Conservation (phyloP, 352 stramenopile genomes). For the Phytopythium oedochilum region DNA sequence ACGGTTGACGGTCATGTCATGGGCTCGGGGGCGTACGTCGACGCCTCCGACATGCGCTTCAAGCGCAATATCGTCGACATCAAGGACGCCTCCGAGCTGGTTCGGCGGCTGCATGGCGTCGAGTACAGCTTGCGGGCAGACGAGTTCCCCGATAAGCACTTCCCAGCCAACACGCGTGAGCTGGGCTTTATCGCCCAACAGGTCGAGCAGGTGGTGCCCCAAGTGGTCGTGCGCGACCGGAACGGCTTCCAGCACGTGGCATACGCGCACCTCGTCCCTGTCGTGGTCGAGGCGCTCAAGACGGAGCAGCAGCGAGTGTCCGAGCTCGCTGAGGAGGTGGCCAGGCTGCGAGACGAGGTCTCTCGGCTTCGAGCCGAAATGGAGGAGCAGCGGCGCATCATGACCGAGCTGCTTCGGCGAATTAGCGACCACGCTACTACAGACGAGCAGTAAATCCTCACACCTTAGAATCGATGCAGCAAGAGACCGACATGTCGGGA, state of each 20-base stretch:
- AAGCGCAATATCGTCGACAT: conserved; percentile 67
- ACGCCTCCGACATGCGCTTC: conserved; percentile 88
- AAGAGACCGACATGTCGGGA: no score
- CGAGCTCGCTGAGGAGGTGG: neutral
- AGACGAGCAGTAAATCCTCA: neutral
- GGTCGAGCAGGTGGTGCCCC: conserved; percentile 69
- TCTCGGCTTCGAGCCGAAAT: neutral
- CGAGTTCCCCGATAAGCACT: conserved; percentile 40
- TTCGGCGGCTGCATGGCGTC: conserved; percentile 59
- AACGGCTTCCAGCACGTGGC: conserved; percentile 87
- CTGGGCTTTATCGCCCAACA: conserved; percentile 89
- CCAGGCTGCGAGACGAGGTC: neutral
- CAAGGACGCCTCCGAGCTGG: conserved; percentile 32
- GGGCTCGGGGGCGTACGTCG: conserved; percentile 87
- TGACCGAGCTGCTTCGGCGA: neutral
- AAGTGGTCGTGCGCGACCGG: conserved; percentile 66
- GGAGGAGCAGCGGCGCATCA: neutral
- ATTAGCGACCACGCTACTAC: no score
- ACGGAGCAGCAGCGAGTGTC: conserved; percentile 15
- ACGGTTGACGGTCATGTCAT: conserved; percentile 88
- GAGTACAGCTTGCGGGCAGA: conserved; percentile 47
- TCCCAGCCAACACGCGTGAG: conserved; percentile 32
- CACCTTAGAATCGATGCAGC: no score
- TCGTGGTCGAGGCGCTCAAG: conserved; percentile 83
- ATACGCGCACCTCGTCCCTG: conserved; percentile 73